Evolutionary conservation across 176 grass and related monocot species (phyloP).

Genomic region (Cenchrus purpureus): DNA sequence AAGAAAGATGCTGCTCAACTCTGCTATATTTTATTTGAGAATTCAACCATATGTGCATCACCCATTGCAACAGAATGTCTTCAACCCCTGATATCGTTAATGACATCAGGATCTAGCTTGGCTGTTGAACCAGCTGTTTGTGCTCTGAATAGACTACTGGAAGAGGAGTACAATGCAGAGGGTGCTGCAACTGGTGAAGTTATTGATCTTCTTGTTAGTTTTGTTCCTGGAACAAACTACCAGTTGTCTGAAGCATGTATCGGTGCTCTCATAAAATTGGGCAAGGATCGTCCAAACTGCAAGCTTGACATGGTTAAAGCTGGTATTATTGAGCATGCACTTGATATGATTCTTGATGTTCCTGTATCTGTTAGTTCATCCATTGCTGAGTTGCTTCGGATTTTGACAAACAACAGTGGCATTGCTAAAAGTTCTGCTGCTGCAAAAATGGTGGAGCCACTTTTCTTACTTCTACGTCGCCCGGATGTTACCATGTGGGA

Average conservation of each 20-base stretch:
- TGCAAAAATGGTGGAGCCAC: conserved; percentile 94
- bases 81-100: conserved; percentile 79
- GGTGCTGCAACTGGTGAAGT: conserved; percentile 75
- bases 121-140: conserved; percentile 74
- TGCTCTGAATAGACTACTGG: conserved; percentile 80
- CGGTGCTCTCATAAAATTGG: conserved; percentile 90
- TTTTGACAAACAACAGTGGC: conserved; percentile 92
- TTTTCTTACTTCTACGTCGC: conserved; percentile 83
- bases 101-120: conserved; percentile 66
- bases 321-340: conserved; percentile 90
- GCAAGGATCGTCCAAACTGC: conserved; percentile 91
- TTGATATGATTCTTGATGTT: conserved; percentile 95
- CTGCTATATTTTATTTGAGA: conserved; percentile 92
- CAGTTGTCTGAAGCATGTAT: conserved; percentile 76
- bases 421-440: conserved; percentile 95
- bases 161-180: conserved; percentile 90
- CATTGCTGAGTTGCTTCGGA: conserved; percentile 91
- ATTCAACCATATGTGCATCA: conserved; percentile 64
- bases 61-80: conserved; percentile 82
- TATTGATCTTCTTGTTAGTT: conserved; percentile 85
- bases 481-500: conserved; percentile 89
- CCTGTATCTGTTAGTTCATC: conserved; percentile 82
- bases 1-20: conserved; percentile 96
- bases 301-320: conserved; percentile 98
- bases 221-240: conserved; percentile 76